Conservation (phyloP, 2,329 filamentous ascomycete species). For the Fusarium transvaalense region DNA sequence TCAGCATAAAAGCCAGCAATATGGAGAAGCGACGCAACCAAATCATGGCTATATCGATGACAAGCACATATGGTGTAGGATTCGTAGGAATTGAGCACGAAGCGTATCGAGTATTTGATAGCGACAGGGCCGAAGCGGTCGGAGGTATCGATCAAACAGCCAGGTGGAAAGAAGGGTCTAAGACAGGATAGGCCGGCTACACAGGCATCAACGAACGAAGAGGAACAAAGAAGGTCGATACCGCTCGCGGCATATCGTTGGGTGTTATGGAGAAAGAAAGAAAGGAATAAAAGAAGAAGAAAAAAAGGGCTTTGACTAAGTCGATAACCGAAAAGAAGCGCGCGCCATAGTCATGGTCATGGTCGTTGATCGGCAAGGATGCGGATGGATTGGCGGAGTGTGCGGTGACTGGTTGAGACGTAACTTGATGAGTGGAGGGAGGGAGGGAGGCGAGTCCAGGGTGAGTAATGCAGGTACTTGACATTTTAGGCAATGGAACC, state of each 20-base stretch:
- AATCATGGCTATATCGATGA: conserved; percentile 54
- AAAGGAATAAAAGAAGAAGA: conserved; percentile 5
- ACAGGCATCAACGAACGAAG: conserved; percentile 47
- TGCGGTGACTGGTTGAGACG: conserved; percentile 24
- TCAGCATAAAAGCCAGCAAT: conserved; percentile 55
- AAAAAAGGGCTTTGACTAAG: conserved; percentile 23
- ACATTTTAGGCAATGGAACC: neutral
- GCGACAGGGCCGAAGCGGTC: neutral
- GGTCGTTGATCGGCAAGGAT: conserved; percentile 34
- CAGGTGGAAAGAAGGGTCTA: conserved; percentile 2
- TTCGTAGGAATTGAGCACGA: conserved; percentile 1
- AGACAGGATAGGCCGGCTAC: conserved; percentile 49
- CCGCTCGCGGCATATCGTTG: conserved; percentile 47
- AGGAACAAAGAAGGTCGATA: conserved; percentile 35
- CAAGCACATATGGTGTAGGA: conserved; percentile 12
- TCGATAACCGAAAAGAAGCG: conserved; percentile 16
- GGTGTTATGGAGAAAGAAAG: conserved; percentile 10
- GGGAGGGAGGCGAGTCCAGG: neutral
- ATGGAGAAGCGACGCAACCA: conserved; percentile 61
- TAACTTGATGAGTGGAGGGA: conserved; percentile 11
- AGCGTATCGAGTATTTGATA: conserved; percentile 20
- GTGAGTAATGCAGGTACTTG: conserved; percentile 28
- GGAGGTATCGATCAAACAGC: conserved; percentile 20
- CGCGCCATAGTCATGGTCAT: conserved; percentile 17
- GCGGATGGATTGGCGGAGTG: conserved; percentile 39